A percentile compares a stretch with the other conserved stretches of the same genome.
These are phyloP conservation scores for Mimosa bimucronata DNA, from an alignment of 306 rosid species.

Conservation along the genomic window DNA sequence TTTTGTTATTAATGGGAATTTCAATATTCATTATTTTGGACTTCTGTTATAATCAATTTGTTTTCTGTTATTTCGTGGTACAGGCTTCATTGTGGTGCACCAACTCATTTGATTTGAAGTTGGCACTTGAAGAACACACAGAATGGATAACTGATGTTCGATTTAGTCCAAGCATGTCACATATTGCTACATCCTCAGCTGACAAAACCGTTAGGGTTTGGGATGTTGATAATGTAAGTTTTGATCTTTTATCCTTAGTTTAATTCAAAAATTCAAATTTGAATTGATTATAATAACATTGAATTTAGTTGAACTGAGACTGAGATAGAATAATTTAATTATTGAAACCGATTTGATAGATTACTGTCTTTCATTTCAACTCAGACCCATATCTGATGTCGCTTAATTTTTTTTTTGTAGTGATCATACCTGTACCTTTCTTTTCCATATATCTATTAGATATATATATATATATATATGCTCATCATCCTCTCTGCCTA, in stretches of 20 bases:
- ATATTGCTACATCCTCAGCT: constrained; percentile 84
- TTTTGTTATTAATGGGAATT: not conserved
- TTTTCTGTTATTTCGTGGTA: constrained; percentile 20
- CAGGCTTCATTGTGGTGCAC: constrained; percentile 88
- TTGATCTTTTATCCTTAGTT: constrained; percentile 14
- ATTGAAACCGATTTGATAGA: too few species aligned
- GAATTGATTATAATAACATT: not conserved
- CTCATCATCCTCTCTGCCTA: not conserved
- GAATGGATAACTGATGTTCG: constrained; percentile 78
- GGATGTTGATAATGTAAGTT: constrained; percentile 80
- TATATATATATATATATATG: not conserved
- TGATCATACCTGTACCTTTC: not conserved
- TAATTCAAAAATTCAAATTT: constrained; percentile 5
- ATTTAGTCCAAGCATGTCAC: constrained; percentile 66
- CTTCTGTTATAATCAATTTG: not conserved
- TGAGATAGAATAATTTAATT: constrained; percentile 4
- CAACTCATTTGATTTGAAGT: constrained; percentile 55
- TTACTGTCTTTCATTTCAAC: too few species aligned
- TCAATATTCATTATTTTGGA: not conserved
- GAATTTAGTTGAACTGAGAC: constrained; percentile 20
- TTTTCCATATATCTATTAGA: not conserved
- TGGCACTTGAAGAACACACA: constrained; percentile 73
- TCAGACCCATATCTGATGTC: too few species aligned
- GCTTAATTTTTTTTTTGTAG: too few species aligned
- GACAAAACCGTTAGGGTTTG: constrained; percentile 85